Evolutionary conservation across 805 yeast species (phyloP).

Genomic region (Candida sakaeoensis): DNA sequence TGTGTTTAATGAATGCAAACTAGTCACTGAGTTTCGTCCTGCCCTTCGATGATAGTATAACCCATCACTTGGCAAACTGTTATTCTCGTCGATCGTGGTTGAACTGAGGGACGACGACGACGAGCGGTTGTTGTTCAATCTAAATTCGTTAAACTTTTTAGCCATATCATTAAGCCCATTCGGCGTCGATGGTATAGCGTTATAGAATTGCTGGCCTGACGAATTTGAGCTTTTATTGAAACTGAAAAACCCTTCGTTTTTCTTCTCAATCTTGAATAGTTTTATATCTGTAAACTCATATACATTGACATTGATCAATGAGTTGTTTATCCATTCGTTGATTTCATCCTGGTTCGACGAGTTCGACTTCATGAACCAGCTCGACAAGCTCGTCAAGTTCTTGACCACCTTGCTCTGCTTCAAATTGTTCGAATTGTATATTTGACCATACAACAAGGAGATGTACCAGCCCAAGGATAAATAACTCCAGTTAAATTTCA

Average conservation of each 20-base stretch:
- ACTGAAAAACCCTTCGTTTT: constrained; percentile 19
- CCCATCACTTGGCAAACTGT: constrained; percentile 13
- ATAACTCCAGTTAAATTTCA: constrained; percentile 60
- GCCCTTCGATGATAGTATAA: constrained; percentile 1
- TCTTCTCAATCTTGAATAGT: constrained; percentile 43
- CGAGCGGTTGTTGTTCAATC: constrained; percentile 21
- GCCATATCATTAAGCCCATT: constrained; percentile 46
- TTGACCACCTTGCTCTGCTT: constrained; percentile 41
- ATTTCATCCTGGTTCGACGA: constrained; percentile 11
- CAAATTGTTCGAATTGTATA: constrained; percentile 38
- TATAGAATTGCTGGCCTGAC: constrained; percentile 3
- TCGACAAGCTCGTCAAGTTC: constrained; percentile 37
- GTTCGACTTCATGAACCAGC: constrained; percentile 23
- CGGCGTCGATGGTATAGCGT: constrained; percentile 26
- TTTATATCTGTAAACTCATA: constrained; percentile 51
- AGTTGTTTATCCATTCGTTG: constrained; percentile 23
- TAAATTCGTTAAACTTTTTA: constrained; percentile 45
- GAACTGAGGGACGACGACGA: constrained; percentile 18
- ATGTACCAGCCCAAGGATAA: constrained; percentile 74
- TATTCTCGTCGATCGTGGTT: constrained; percentile 33
- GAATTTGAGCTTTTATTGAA: constrained; percentile 8
- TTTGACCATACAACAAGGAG: constrained; percentile 58
- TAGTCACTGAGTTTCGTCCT: constrained; percentile 28
- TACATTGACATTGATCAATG: constrained; percentile 38
- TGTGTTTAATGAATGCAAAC: constrained; percentile 39